Evolutionary conservation across 2,329 filamentous ascomycete genomes (phyloP).

Genomic region (Kalaharituber pfeilii): DNA sequence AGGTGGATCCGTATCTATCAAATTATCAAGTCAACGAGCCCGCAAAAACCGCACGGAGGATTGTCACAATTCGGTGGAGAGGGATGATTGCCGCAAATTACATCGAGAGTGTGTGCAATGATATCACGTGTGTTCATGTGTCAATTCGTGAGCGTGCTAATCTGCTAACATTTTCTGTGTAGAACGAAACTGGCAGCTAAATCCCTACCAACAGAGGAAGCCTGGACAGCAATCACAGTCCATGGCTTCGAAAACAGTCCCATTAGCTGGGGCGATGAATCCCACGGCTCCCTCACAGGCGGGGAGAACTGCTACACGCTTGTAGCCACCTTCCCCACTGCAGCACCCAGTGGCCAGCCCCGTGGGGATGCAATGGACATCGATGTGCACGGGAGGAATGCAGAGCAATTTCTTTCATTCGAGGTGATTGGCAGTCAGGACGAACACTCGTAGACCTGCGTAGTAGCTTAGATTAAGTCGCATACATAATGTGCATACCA

Average conservation of each 20-base stretch:
- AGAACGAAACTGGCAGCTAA: not conserved
- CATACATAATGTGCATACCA: no score
- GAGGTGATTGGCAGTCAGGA: constrained; percentile 20
- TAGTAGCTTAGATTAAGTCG: no score
- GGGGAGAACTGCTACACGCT: constrained; percentile 22
- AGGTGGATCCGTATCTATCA: constrained; percentile 50
- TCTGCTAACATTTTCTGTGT: no score
- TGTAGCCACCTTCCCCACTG: constrained; percentile 10
- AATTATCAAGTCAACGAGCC: constrained; percentile 34
- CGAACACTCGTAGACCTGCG: constrained; percentile 19
- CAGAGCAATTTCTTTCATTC: constrained; percentile 15
- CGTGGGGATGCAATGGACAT: not conserved
- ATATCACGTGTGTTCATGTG: no score
- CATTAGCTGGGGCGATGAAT: constrained; percentile 18
- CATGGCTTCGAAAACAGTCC: constrained; percentile 22
- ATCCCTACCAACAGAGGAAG: not conserved
- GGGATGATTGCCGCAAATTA: constrained; percentile 20
- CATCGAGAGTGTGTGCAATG: constrained; percentile 17
- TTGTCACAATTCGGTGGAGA: constrained; percentile 18
- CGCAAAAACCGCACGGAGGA: not conserved
- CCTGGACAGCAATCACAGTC: constrained; percentile 18
- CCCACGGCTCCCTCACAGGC: constrained; percentile 17
- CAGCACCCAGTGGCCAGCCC: not conserved
- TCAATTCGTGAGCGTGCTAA: no score
- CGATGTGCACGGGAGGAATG: no score